A percentile compares a stretch with the other conserved stretches of the same genome.
Conservation (phyloP, 306 rosid species). For the Datisca glomerata region DNA sequence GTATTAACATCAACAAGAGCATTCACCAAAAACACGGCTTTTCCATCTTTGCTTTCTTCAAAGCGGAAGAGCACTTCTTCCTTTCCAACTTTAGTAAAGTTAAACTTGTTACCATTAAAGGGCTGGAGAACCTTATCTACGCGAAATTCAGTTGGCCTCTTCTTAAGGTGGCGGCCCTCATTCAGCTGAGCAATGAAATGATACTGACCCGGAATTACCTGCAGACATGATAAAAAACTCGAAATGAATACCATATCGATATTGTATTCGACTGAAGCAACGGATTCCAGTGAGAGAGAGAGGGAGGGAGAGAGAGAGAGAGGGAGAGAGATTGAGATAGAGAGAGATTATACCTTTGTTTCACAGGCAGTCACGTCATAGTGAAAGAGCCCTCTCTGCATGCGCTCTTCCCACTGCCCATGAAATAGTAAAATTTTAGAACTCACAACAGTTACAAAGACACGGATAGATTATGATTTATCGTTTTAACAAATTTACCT, state of each 20-base stretch:
- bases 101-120: conserved; percentile 73
- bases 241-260: too few species aligned
- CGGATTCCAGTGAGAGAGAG: too few species aligned
- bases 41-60: conserved; percentile 58
- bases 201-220: conserved; percentile 78
- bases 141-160: conserved; percentile 85
- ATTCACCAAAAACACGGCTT: conserved; percentile 53
- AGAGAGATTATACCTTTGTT: conserved; percentile 50
- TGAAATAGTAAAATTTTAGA: background rate
- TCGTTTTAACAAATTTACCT: conserved; percentile 29
- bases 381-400: conserved; percentile 84
- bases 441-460: background rate
- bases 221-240: too few species aligned
- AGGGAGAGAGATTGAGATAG: background rate
- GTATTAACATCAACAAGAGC: conserved; percentile 67
- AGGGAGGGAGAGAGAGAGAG: too few species aligned
- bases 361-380: conserved; percentile 91
- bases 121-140: conserved; percentile 95
- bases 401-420: conserved; percentile 91
- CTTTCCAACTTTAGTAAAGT: conserved; percentile 89
- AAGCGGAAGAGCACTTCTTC: conserved; percentile 87
- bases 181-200: conserved; percentile 94
- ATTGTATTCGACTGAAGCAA: too few species aligned
- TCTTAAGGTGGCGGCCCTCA: conserved; percentile 96
- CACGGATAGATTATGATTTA: background rate